Conservation (phyloP, 208 protist species). For the Balamuthia mandrillaris region DNA sequence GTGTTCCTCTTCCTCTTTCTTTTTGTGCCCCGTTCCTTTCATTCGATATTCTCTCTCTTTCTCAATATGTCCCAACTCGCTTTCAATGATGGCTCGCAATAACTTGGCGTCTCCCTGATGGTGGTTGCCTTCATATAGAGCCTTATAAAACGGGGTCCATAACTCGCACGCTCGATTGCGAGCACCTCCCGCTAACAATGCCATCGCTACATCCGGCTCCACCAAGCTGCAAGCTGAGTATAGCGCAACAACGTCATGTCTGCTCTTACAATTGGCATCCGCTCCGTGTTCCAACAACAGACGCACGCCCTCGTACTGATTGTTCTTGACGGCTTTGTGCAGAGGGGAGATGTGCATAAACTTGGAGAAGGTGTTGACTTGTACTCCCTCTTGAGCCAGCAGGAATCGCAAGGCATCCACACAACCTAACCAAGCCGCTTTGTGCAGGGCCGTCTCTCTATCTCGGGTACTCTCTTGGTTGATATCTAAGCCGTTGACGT, state of each 20-base stretch:
- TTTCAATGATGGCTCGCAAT: too few species aligned
- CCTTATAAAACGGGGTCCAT: not conserved
- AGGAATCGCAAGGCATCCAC: not conserved
- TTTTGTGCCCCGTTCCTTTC: too few species aligned
- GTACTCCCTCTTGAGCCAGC: not conserved
- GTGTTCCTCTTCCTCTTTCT: too few species aligned
- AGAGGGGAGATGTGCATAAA: not conserved
- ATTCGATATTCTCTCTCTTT: too few species aligned
- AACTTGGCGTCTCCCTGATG: too few species aligned
- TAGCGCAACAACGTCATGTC: not conserved
- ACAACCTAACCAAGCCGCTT: constrained; percentile 1
- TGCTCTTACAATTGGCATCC: not conserved
- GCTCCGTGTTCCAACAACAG: not conserved
- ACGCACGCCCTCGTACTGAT: not conserved
- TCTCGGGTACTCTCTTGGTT: not conserved
- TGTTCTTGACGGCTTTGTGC: not conserved
- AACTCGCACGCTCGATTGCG: not conserved
- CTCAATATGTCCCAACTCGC: too few species aligned
- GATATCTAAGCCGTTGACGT: not conserved
- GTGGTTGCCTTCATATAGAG: too few species aligned
- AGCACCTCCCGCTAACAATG: not conserved
- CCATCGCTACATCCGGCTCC: not conserved
- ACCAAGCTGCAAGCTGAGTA: not conserved
- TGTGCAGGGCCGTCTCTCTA: not conserved
- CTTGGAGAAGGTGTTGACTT: constrained; percentile 3